These are phyloP conservation scores for Scedosporium aurantiacum DNA, from an alignment of 2,329 filamentous ascomycete genomes.

Conservation along the genomic window DNA sequence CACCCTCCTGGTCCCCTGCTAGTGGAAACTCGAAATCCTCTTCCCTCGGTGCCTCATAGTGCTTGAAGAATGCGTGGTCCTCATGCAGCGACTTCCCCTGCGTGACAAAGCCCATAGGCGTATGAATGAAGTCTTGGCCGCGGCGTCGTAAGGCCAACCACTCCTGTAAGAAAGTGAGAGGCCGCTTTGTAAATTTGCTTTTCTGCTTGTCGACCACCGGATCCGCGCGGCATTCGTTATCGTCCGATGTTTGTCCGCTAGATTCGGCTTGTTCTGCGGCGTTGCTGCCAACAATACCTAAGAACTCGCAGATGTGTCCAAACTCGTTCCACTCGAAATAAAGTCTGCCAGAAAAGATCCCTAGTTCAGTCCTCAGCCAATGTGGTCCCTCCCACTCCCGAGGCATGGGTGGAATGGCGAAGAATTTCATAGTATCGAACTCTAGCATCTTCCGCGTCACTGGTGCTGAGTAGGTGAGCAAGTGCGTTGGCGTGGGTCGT, in stretches of 20 bases:
- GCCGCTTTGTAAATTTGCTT: slow-evolving; percentile 9
- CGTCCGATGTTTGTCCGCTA: neutral
- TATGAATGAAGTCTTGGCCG: slow-evolving; percentile 46
- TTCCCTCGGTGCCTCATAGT: slow-evolving; percentile 6
- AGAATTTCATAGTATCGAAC: slow-evolving; percentile 45
- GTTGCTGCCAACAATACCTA: slow-evolving; percentile 16
- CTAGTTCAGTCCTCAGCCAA: slow-evolving; percentile 48
- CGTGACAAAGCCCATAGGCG: slow-evolving; percentile 46
- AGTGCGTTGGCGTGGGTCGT: slow-evolving; percentile 6
- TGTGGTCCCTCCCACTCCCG: slow-evolving; percentile 27
- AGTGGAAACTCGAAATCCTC: neutral
- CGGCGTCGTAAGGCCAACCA: slow-evolving; percentile 44
- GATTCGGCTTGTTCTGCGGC: too few species aligned
- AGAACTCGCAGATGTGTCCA: slow-evolving; percentile 17
- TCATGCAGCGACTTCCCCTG: slow-evolving; percentile 36
- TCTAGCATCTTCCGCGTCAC: slow-evolving; percentile 48
- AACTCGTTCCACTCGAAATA: slow-evolving; percentile 46
- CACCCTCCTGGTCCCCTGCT: neutral
- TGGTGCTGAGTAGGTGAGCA: slow-evolving; percentile 49
- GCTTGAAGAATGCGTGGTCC: slow-evolving; percentile 40
- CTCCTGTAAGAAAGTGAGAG: slow-evolving; percentile 39
- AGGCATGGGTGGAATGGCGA: slow-evolving; percentile 36
- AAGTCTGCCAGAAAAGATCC: slow-evolving; percentile 47
- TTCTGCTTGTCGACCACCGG: slow-evolving; percentile 7
- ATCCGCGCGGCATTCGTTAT: neutral